phyloP scores from a whole-genome alignment of 768 basidiomycete species.

The Suillus occidentalis region DNA sequence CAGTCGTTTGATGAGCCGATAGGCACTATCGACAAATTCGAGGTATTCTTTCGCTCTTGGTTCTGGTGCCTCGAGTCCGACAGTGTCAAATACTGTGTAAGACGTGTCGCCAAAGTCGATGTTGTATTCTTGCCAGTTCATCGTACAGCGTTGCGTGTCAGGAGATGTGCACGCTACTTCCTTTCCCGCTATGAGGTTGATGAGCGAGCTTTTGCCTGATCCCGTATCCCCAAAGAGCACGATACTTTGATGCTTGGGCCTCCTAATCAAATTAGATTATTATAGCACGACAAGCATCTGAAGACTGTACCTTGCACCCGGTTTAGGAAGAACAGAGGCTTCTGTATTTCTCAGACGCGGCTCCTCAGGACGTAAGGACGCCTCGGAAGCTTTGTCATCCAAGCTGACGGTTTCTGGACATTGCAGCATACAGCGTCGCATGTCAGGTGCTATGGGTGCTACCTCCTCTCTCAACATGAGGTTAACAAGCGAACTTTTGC shows the following conservation, averaged over 20 bases:
- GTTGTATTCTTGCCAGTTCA: constrained; percentile 26
- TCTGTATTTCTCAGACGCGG: constrained; percentile 18
- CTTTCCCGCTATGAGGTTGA: constrained; percentile 40
- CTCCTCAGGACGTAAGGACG: constrained; percentile 33
- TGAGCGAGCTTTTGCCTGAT: constrained; percentile 32
- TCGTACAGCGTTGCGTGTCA: constrained; percentile 32
- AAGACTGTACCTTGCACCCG: not conserved
- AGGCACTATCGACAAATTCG: constrained; percentile 31
- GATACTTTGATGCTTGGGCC: constrained; percentile 18
- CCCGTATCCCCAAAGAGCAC: constrained; percentile 45
- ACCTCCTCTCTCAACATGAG: constrained; percentile 35
- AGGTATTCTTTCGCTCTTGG: constrained; percentile 24
- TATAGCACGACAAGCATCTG: not conserved
- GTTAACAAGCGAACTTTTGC: constrained; percentile 37
- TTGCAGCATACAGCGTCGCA: constrained; percentile 32
- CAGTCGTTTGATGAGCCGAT: constrained; percentile 36
- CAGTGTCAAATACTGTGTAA: constrained; percentile 34
- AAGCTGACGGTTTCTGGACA: constrained; percentile 27
- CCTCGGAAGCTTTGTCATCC: constrained; percentile 18
- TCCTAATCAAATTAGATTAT: not conserved
- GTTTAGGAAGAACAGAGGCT: constrained; percentile 9
- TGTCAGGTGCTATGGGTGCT: constrained; percentile 25
- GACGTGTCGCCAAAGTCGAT: constrained; percentile 24
- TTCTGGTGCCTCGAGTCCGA: constrained; percentile 31
- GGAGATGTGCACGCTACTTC: constrained; percentile 25